Base-by-base conservation (phyloP, 2,329 filamentous ascomycete genomes). In the Fusarium cyanostomum region DNA sequence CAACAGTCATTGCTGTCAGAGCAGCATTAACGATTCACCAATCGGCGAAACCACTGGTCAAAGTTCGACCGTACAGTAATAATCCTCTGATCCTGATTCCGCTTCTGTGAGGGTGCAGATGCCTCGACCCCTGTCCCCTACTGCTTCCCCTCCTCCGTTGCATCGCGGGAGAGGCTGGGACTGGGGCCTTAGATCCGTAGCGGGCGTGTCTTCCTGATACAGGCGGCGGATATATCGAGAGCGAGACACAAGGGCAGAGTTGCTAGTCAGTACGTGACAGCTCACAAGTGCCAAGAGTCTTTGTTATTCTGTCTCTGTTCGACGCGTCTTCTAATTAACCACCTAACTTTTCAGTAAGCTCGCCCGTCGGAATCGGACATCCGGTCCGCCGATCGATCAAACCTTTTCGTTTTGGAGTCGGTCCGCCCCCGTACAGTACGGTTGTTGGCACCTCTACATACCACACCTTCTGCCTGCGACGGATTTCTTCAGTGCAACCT, bases 91-190 rank as follows among this genome's bases (percentile, higher is more conserved):
- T 54, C 37, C 49, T 37, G 41, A 50, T 52, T 62, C 58, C 55
- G 16, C 37, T 56, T 55, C 38, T 35, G 66, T 57, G 18, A 52
- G 59, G 56, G 56, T 68, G 63, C 64, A 61, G 52, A 52, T 62
- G 66, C 54, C 49, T 44, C 27, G 49, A 52, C 50, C 54, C 59
- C 53, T 51, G 63, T 46, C 31, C 28, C 37, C 41, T 45, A 21
- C 21, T 21, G 21, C 45, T 30, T 34, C 35, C 18, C 38, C 33
- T 33, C 15, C 44, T 50, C 48, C 39, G 39, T 39, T 37, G 44
- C 52, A 58, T 61, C 43, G 41, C 44, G 62, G 61, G 39, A 59
- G 61, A 65, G 56, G 54, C 49, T 59, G 60, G 54, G 44, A 43
- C 60, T 44, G 34, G 30, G 42, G 38, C 35, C 49, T 52, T 28